These are phyloP conservation scores for Colletotrichum nymphaeae DNA, from an alignment of 2,329 filamentous ascomycete species.

Conservation along the genomic window DNA sequence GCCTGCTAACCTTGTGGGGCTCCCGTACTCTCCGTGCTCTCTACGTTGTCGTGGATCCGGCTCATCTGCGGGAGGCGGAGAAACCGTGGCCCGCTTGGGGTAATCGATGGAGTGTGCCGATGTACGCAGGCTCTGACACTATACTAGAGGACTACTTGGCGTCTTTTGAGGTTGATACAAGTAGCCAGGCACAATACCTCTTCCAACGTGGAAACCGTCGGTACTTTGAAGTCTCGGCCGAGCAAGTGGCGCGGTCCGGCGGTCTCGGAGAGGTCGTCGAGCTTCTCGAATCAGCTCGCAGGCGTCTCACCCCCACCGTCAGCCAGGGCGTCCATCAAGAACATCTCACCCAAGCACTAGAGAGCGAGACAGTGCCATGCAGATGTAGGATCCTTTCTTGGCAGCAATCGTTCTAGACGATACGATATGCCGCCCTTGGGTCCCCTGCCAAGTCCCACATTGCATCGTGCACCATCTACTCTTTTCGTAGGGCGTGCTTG, in stretches of 20 bases:
- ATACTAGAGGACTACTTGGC: background rate
- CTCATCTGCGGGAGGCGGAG: slow-evolving; percentile 4
- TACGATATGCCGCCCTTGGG: background rate
- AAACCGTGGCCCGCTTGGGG: background rate
- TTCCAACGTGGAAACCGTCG: background rate
- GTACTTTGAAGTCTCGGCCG: slow-evolving; percentile 1
- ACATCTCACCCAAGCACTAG: background rate
- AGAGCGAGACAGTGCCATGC: background rate
- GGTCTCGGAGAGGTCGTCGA: slow-evolving; percentile 9
- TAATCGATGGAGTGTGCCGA: background rate
- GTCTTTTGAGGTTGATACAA: background rate
- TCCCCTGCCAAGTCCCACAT: background rate
- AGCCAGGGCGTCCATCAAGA: background rate
- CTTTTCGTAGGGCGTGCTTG: background rate
- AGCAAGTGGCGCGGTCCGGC: slow-evolving; percentile 3
- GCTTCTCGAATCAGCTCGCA: slow-evolving; percentile 4
- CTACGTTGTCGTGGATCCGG: slow-evolving; percentile 7
- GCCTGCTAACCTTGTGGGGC: background rate
- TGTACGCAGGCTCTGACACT: background rate
- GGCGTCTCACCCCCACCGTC: background rate
- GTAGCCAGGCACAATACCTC: background rate
- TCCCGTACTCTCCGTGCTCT: background rate
- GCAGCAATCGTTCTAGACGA: slow-evolving; percentile 8
- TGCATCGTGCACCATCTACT: background rate
- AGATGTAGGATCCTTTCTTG: slow-evolving; percentile 9